phyloP scores from a whole-genome alignment of 768 basidiomycete genomes.

The Saitozyma sp. region DNA sequence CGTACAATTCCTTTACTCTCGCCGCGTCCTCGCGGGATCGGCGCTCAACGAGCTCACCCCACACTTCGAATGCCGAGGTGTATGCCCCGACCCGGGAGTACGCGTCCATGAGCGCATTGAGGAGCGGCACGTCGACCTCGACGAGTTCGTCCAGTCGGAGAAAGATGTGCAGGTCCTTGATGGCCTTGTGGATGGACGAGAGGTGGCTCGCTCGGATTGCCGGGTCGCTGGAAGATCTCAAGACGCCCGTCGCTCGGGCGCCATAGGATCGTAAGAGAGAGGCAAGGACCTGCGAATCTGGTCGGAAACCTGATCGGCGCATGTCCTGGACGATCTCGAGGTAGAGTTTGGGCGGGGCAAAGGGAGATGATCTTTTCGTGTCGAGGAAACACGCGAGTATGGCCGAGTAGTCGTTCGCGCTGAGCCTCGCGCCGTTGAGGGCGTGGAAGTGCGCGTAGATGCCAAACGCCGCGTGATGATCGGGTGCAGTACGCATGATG shows the following conservation, averaged over 20 bases:
- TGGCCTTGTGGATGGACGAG: conserved; percentile 15
- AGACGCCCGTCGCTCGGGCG: conserved; percentile 31
- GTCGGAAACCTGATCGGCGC: conserved; percentile 63
- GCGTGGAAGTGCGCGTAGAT: conserved; percentile 59
- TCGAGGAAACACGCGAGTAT: conserved; percentile 60
- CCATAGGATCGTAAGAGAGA: conserved; percentile 60
- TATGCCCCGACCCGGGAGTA: conserved; percentile 78
- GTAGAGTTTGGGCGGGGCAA: conserved; percentile 61
- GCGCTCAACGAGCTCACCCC: conserved; percentile 62
- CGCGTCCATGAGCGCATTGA: conserved; percentile 85
- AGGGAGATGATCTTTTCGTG: conserved; percentile 59
- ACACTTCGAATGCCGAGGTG: conserved; percentile 70
- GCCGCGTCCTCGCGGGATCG: conserved; percentile 50
- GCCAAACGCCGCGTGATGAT: conserved; percentile 63
- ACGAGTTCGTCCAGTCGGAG: conserved; percentile 78
- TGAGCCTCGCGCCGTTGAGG: conserved; percentile 8
- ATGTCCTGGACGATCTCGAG: conserved; percentile 79
- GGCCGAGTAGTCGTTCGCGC: not conserved
- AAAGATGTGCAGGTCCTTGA: conserved; percentile 64
- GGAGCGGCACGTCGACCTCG: conserved; percentile 66
- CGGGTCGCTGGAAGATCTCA: conserved; percentile 5
- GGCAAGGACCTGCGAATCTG: conserved; percentile 66
- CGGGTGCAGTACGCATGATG: conserved; percentile 65
- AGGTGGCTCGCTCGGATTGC: conserved; percentile 6
- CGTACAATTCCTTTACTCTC: conserved; percentile 58